Base-by-base conservation (phyloP, 148 eudicot genomes). In the Amaranthus cruentus region DNA sequence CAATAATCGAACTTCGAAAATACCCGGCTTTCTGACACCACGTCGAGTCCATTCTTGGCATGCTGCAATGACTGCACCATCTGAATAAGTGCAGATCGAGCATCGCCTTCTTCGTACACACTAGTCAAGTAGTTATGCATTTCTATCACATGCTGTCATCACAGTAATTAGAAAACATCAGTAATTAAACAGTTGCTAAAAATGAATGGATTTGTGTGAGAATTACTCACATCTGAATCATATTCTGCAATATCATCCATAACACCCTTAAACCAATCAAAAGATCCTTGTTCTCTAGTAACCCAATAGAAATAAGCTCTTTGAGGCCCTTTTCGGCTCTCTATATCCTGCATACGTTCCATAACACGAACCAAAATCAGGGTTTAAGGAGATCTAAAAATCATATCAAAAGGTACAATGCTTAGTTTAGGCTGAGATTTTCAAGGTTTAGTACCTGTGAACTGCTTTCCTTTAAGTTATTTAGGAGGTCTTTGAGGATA, bases 81-180 rank as follows among this genome's bases (percentile, higher is more conserved):
- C 28, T 87, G 86, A 60, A 92, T 92, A 12, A 96, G 91, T 44
- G 99, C 99, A 70, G 99, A 96, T 72, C 99, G 83, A 55, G 96
- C 99, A 89, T 96, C 97, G 28, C 99, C 99, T 85, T 92, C 97
- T 83, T 92, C 96, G 49, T 92, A 96, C 72, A 96, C 92, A 79
- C 99, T 90, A 21, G 99, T 92, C 79, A 96, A 79, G 84, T 92
- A 90, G 75, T 87, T 96, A 65, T 96, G 97, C 99, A 92, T 90
- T 84, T 96, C 99, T 78, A 96, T 89, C 9, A 96, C 75, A 60
- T 96, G 55, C 99, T 96, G 91, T 81, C 43, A 15, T 18, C 62
- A 62, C 21, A 68, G 5, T 2, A 62, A 65, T 60, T 67, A 47
- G 42, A 15, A 6, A 28, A 42, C 49, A 12, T 49, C 48, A 57